A percentile compares a stretch with the other conserved stretches of the same genome.
Conservation (phyloP, 371 early-diverging fungal species). For the Mucor piriformis region DNA sequence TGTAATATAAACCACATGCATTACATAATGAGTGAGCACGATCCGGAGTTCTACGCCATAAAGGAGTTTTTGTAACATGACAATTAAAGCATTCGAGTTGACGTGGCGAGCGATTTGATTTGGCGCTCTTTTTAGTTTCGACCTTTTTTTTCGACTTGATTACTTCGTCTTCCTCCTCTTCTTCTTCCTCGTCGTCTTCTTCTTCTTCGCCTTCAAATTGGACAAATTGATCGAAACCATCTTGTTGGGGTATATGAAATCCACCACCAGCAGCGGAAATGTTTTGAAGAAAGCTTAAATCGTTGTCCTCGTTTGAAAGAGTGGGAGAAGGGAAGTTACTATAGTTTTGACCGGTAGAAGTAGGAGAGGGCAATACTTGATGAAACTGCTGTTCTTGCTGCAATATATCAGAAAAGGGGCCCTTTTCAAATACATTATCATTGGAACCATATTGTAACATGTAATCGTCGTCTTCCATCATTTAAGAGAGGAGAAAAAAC, state of each 20-base stretch:
- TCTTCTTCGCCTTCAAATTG: constrained; percentile 18
- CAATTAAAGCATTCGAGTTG: constrained; percentile 82
- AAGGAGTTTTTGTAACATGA: constrained; percentile 75
- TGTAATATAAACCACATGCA: constrained; percentile 84
- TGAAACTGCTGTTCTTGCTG: constrained; percentile 13
- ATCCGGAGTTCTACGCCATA: constrained; percentile 83
- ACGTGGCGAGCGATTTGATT: constrained; percentile 12
- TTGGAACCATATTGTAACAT: constrained; percentile 12
- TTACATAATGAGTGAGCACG: constrained; percentile 81
- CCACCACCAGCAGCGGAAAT: constrained; percentile 6
- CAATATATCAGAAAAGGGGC: constrained; percentile 18
- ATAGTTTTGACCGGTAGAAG: constrained; percentile 27
- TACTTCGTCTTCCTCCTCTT: neutral
- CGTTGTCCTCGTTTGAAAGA: constrained; percentile 8
- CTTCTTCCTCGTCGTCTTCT: neutral
- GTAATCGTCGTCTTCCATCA: constrained; percentile 11
- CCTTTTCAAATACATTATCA: constrained; percentile 14
- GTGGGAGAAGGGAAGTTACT: constrained; percentile 22
- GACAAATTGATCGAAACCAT: constrained; percentile 19
- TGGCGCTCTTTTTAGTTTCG: constrained; percentile 2
- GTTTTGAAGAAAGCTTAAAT: constrained; percentile 6
- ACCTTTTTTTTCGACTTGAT: neutral
- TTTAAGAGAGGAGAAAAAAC: constrained; percentile 2
- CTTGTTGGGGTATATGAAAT: constrained; percentile 9
- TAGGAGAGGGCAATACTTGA: constrained; percentile 18